These are phyloP conservation scores for Tolypocladium inflatum DNA, from an alignment of 2,329 filamentous ascomycete species.

Conservation along the genomic window DNA sequence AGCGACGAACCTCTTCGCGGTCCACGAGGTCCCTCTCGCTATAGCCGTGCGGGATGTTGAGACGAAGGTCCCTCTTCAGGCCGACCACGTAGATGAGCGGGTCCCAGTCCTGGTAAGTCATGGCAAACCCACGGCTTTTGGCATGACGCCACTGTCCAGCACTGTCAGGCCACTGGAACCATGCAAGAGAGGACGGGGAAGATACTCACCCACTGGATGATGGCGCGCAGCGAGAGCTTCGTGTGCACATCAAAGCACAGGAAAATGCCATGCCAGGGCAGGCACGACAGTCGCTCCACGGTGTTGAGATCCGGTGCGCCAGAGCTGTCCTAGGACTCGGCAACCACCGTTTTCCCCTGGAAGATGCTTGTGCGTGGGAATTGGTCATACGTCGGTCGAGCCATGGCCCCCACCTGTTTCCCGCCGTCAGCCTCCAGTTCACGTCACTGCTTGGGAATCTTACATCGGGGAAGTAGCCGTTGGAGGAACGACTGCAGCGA, in stretches of 20 bases:
- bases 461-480: constrained; percentile 28
- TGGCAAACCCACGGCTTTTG: neutral
- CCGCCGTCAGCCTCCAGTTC: constrained; percentile 13
- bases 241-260: constrained; percentile 29
- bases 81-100: neutral
- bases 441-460: constrained; percentile 4
- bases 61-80: neutral
- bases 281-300: constrained; percentile 22
- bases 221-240: constrained; percentile 20
- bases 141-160: neutral
- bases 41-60: neutral
- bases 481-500: constrained; percentile 22
- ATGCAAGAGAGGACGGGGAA: neutral
- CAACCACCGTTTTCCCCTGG: constrained; percentile 13
- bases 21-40: neutral
- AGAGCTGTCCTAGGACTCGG: constrained; percentile 31
- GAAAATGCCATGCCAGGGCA: constrained; percentile 27
- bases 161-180: neutral
- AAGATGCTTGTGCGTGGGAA: constrained; percentile 19
- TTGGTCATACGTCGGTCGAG: constrained; percentile 24
- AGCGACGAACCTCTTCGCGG: neutral
- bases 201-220: constrained; percentile 24
- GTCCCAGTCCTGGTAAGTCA: neutral
- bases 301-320: constrained; percentile 26
- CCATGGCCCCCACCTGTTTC: constrained; percentile 13